A percentile compares a stretch with the other conserved stretches of the same genome.
These are phyloP conservation scores for Pseudopyrenochaeta lycopersici DNA, from an alignment of 2,329 filamentous ascomycete species.

Conservation along the genomic window DNA sequence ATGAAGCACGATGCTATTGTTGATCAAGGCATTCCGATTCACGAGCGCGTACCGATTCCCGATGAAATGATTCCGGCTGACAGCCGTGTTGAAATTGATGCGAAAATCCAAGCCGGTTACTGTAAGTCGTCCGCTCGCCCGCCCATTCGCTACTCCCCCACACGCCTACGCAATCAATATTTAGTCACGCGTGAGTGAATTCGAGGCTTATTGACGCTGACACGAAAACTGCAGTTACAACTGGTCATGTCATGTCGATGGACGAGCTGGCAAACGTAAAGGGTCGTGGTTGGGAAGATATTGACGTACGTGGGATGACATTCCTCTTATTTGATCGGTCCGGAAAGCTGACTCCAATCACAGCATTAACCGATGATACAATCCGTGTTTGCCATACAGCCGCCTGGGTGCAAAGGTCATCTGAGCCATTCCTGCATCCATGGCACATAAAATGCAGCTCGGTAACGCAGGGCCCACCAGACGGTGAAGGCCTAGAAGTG, in stretches of 20 bases:
- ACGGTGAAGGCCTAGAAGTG: background rate
- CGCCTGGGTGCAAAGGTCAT: conserved; percentile 21
- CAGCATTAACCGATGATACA: conserved; percentile 37
- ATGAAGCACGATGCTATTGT: conserved; percentile 94
- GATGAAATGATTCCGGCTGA: conserved; percentile 94
- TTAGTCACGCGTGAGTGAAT: background rate
- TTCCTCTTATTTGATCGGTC: conserved; percentile 11
- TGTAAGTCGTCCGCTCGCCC: conserved; percentile 61
- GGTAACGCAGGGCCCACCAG: conserved; percentile 9
- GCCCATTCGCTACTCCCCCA: background rate
- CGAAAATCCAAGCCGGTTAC: conserved; percentile 92
- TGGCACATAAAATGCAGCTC: conserved; percentile 8
- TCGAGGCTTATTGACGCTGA: conserved; percentile 24
- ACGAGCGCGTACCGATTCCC: conserved; percentile 89
- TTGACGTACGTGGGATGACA: conserved; percentile 55
- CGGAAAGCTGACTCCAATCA: conserved; percentile 33
- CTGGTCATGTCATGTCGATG: conserved; percentile 86
- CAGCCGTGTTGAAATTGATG: conserved; percentile 97
- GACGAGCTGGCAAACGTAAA: conserved; percentile 87
- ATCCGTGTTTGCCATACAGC: conserved; percentile 10
- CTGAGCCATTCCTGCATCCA: conserved; percentile 13
- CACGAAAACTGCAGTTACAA: conserved; percentile 68
- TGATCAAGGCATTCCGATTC: conserved; percentile 84
- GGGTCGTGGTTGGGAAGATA: conserved; percentile 88
- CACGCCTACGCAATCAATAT: background rate